Conservation (phyloP, 176 grass and related monocot genomes). For the Aegilops umbellulata region DNA sequence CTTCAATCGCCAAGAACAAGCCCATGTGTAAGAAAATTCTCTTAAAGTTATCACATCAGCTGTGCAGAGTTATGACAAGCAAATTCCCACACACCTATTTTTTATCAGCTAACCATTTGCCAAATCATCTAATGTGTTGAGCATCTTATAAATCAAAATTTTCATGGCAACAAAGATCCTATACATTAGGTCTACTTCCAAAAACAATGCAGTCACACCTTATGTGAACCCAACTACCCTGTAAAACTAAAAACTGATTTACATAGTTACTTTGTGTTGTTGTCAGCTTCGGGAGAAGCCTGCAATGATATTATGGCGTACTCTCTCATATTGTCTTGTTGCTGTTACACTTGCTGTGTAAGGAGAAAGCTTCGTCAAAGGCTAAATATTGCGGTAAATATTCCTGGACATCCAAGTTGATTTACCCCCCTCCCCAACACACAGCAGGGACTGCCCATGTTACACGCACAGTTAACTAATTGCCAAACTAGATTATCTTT, state of each 20-base stretch:
- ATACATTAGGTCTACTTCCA: background rate
- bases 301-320: slow-evolving; percentile 98
- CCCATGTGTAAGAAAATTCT: slow-evolving; percentile 70
- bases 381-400: slow-evolving; percentile 72
- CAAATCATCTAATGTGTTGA: background rate
- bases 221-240: background rate
- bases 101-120: background rate
- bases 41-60: background rate
- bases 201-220: background rate
- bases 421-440: background rate
- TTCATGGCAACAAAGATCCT: background rate
- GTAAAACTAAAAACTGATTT: background rate
- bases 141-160: slow-evolving; percentile 7
- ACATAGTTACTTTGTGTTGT: slow-evolving; percentile 13
- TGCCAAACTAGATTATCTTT: background rate
- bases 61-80: background rate
- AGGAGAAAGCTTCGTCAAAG: slow-evolving; percentile 83
- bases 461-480: background rate
- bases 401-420: background rate
- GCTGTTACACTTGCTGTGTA: slow-evolving; percentile 96
- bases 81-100: background rate
- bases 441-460: background rate
- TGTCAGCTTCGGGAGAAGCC: slow-evolving; percentile 74
- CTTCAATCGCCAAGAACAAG: slow-evolving; percentile 74
- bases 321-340: slow-evolving; percentile 88